Evolutionary conservation across 192 early-diverging fungal genomes (phyloP), one percentile per base, ranked within the genome.

Genomic region (Umbelopsis vinacea): DNA sequence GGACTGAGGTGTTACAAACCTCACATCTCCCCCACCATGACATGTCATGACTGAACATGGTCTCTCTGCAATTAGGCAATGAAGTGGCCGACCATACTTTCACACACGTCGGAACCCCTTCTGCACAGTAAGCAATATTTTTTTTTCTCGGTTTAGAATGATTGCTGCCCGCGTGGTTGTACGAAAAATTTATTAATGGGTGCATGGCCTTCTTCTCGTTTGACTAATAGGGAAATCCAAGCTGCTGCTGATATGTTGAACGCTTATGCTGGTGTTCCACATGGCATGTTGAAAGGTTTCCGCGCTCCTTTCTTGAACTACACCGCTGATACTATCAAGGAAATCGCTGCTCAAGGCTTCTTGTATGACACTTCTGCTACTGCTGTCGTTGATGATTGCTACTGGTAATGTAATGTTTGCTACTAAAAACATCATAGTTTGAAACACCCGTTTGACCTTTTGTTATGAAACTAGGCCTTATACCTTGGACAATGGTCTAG

Each of bases 271-370:
- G 89, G 89, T 73, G 76, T 91, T 21, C 89, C 89, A 2, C 74
- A 79, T 52, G 81, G 73, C 40, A 87, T 89, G 55, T 75, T 91
- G 29, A 72, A 45, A 21, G 90, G 90, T 24, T 91, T 90, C 81
- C 86, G 90, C 55, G 84, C 89, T 45, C 90, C 90, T 26, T 88
- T 88, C 81, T 79, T 90, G 26, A 82, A 84, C 67, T 89, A 85
- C 67, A 79, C 82, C 29, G 71, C 79, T 52, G 70, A 70, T 26
- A 88, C 83, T 14, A 79, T 88, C 24, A 72, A 81, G 11, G 73
- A 73, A 46, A 46, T 91, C 37, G 74, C 66, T 22, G 63, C 79
- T 47, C 71, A 81, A 71, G 82, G 82, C 38, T 84, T 89, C 68
- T 55, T 52, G 6, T 91, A 89, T 69, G 90, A 91, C 72, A 83